Evolutionary conservation across 2,329 filamentous ascomycete species (phyloP).

Genomic region (Furcasterigmium furcatum): DNA sequence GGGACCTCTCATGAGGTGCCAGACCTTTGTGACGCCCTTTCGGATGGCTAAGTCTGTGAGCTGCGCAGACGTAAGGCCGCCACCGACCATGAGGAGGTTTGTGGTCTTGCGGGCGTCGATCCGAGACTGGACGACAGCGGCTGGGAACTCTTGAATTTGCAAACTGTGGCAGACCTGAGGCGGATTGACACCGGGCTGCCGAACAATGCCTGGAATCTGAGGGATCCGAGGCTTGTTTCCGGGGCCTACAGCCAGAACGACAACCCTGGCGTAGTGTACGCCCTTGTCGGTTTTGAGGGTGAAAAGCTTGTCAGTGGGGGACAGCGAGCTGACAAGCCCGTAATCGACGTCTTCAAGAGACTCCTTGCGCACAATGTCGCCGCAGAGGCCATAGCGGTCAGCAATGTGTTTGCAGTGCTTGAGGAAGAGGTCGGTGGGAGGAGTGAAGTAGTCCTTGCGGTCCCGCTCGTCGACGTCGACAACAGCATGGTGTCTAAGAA

Average conservation of each 20-base stretch:
- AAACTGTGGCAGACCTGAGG: conserved; percentile 60
- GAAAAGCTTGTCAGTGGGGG: conserved; percentile 57
- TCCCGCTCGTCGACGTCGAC: conserved; percentile 63
- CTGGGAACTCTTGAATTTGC: conserved; percentile 57
- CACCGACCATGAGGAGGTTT: conserved; percentile 68
- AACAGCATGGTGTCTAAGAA: conserved; percentile 37
- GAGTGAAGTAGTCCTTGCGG: conserved; percentile 67
- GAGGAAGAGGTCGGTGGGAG: conserved; percentile 57
- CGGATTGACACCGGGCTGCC: conserved; percentile 9
- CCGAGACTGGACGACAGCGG: conserved; percentile 45
- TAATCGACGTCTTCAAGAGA: conserved; percentile 60
- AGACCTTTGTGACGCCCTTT: conserved; percentile 64
- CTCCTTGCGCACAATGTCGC: conserved; percentile 56
- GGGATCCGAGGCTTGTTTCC: conserved; percentile 56
- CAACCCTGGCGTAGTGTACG: conserved; percentile 54
- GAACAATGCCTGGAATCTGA: conserved; percentile 26
- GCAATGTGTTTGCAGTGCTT: conserved; percentile 59
- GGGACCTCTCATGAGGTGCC: conserved; percentile 62
- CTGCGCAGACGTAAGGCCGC: conserved; percentile 74
- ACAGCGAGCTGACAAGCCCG: conserved; percentile 39
- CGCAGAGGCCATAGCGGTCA: conserved; percentile 54
- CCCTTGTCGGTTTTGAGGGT: conserved; percentile 55
- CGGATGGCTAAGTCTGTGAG: conserved; percentile 64
- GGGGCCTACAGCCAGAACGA: conserved; percentile 69
- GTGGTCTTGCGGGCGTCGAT: conserved; percentile 49